Percentiles rank a stretch among this genome's conserved stretches.
These are phyloP conservation scores for Pharnaceum exiguum DNA, from an alignment of 148 eudicot genomes.

Conservation along the genomic window DNA sequence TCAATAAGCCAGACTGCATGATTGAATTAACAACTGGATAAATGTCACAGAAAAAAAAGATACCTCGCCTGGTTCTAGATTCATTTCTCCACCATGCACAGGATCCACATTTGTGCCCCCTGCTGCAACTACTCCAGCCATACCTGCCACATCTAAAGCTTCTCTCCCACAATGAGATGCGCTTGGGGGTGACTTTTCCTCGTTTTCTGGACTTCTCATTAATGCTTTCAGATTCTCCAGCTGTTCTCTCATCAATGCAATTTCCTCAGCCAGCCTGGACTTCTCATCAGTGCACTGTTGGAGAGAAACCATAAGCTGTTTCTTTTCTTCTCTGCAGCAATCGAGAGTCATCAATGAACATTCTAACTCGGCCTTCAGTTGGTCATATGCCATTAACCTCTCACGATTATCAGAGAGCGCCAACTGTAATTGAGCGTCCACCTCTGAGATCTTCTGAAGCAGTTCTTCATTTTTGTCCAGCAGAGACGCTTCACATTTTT, in stretches of 20 bases:
- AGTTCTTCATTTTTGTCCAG: conserved; percentile 70
- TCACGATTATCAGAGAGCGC: conserved; percentile 70
- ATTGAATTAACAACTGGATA: neutral
- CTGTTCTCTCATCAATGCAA: conserved; percentile 38
- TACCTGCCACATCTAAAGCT: conserved; percentile 8
- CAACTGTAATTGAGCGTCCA: conserved; percentile 59
- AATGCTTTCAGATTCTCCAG: conserved; percentile 34
- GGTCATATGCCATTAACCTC: conserved; percentile 52
- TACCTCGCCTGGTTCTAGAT: conserved; percentile 37
- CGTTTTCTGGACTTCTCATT: conserved; percentile 17
- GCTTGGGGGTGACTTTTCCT: conserved; percentile 13
- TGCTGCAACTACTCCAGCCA: conserved; percentile 12
- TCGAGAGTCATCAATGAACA: conserved; percentile 82
- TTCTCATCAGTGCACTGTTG: conserved; percentile 54
- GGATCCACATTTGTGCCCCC: conserved; percentile 13
- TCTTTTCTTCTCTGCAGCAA: conserved; percentile 94
- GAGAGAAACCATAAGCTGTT: conserved; percentile 50
- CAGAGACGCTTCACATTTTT: conserved; percentile 65
- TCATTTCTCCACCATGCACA: conserved; percentile 5
- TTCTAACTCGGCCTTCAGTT: conserved; percentile 72
- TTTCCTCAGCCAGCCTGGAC: conserved; percentile 34
- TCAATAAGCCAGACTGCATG: neutral
- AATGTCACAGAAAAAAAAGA: conserved; percentile 2
- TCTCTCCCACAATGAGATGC: conserved; percentile 9
- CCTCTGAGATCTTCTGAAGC: conserved; percentile 44